Evolutionary conservation across 176 grass and related monocot species (phyloP).

Genomic region (Triticum monococcum): DNA sequence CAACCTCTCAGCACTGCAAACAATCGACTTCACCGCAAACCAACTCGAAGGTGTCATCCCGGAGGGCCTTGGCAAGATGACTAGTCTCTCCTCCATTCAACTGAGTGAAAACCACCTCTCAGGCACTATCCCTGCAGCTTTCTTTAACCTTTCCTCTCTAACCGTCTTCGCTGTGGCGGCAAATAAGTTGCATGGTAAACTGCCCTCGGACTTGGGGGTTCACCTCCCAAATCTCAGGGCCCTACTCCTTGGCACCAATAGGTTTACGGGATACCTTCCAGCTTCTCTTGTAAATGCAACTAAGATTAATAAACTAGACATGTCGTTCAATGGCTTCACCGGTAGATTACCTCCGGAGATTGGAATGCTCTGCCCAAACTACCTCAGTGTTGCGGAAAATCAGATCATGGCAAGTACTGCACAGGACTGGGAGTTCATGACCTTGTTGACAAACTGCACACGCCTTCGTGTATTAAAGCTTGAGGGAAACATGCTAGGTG

Average conservation of each 20-base stretch:
- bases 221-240: conserved; percentile 25
- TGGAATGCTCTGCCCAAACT: conserved; percentile 37
- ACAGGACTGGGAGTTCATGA: conserved; percentile 23
- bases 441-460: conserved; percentile 52
- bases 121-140: conserved; percentile 27
- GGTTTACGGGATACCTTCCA: conserved; percentile 34
- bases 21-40: background rate
- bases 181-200: conserved; percentile 36
- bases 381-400: background rate
- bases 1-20: background rate
- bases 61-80: background rate
- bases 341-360: conserved; percentile 37
- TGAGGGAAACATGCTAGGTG: conserved; percentile 23
- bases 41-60: conserved; percentile 24
- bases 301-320: conserved; percentile 19
- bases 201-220: conserved; percentile 36
- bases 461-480: background rate
- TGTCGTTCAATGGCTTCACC: conserved; percentile 32
- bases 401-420: background rate
- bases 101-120: conserved; percentile 9
- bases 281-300: conserved; percentile 42
- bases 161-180: background rate
- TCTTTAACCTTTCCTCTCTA: conserved; percentile 46
- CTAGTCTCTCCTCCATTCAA: background rate
- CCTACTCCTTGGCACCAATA: conserved; percentile 12